Evolutionary conservation across 148 eudicot genomes (phyloP), one percentile per base, ranked within the genome.

Genomic region (Tetragonia tetragonoides): DNA sequence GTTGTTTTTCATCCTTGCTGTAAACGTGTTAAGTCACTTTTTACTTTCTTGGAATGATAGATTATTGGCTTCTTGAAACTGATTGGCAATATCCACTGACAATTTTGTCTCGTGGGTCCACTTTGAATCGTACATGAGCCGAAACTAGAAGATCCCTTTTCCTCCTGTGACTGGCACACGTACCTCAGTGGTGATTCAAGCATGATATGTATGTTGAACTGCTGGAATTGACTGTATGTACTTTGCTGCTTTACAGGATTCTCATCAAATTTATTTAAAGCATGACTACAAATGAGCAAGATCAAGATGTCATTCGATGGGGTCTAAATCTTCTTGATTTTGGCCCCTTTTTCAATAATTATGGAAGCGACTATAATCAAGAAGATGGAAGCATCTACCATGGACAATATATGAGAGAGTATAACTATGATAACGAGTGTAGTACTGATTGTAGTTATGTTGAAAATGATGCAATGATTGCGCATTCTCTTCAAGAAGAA

Each of bases 401-500:
- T 47, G 88, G 77, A 75, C 90, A 81, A 57, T 87, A 84, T 79
- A 68, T 77, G 72, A 70, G 80, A 80, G 89, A 86, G 59, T 82
- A 84, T 80, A 83, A 85, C 69, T 79, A 54, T 71, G 82, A 88
- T 62, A 74, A 73, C 4, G 76, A 78, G 17, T 73, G 66, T 80
- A 87, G 51, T 70, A 80, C 73, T 86, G 77, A 79, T 14, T 77
- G 56, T 81, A 86, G 40, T 53, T 87, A 76, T 87, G 66, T 82
- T 17, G 88, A 89, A 38, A 81, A 85, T 68, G 93, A 90, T 83
- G 92, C 84, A 77, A 75, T 78, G 70, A 57, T 84, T 60, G 92
- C 90, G 24, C 90, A 77, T 76, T n/a, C 87, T 70, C 87, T 94
- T 71, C 95, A 89, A 78, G 93, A 90, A 81, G 91, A 91, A 84